phyloP scores from a whole-genome alignment of 2,329 filamentous ascomycete species.

The Diaporthe sp. region DNA sequence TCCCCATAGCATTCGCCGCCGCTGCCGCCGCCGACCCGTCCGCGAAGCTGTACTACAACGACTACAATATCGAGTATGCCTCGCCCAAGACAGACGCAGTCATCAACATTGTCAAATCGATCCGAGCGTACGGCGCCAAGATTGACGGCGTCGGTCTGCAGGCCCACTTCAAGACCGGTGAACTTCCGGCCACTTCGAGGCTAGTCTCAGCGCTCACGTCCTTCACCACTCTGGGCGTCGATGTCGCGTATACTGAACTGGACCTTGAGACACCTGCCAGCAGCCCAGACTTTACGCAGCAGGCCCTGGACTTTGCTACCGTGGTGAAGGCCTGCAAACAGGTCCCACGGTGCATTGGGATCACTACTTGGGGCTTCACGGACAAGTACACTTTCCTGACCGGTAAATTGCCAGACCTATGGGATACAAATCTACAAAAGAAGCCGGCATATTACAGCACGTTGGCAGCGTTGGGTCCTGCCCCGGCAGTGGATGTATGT shows the following conservation, averaged over 20 bases:
- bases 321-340: constrained; percentile 48
- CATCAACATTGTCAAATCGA: constrained; percentile 50
- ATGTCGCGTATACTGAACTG: constrained; percentile 67
- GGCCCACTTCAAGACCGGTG: constrained; percentile 59
- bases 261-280: constrained; percentile 60
- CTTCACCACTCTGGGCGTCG: constrained; percentile 59
- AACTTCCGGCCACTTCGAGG: constrained; percentile 52
- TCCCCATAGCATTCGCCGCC: constrained; percentile 61
- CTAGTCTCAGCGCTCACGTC: constrained; percentile 54
- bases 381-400: constrained; percentile 48
- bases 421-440: constrained; percentile 44
- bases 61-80: constrained; percentile 64
- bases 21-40: constrained; percentile 30
- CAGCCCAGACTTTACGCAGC: constrained; percentile 54
- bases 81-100: constrained; percentile 46
- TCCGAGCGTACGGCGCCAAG: constrained; percentile 54
- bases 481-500: not conserved
- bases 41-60: constrained; percentile 45
- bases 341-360: constrained; percentile 47
- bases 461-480: constrained; percentile 18
- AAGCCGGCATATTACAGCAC: constrained; percentile 44
- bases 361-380: constrained; percentile 49
- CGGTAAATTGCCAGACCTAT: constrained; percentile 44
- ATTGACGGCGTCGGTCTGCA: constrained; percentile 68
- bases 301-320: constrained; percentile 57